These are phyloP conservation scores for Fragaria iinumae DNA, from an alignment of 306 rosid species.

Conservation along the genomic window DNA sequence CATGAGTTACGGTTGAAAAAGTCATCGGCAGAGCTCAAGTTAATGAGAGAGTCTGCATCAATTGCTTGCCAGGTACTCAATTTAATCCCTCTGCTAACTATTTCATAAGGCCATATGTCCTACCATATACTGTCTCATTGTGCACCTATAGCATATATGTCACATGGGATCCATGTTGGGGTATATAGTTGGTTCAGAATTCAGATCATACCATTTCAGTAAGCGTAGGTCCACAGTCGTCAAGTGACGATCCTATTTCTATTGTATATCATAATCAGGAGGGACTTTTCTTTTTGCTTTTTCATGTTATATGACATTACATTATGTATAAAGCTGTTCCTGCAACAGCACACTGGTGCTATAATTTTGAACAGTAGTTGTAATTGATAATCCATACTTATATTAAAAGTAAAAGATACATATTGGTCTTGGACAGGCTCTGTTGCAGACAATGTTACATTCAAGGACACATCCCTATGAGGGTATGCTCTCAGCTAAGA, in stretches of 20 bases:
- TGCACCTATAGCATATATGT: background rate
- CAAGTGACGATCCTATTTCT: background rate
- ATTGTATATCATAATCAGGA: background rate
- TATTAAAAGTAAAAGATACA: conserved; percentile 4
- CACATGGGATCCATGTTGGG: background rate
- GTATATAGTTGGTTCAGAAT: background rate
- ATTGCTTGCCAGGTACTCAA: conserved; percentile 86
- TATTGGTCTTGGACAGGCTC: conserved; percentile 60
- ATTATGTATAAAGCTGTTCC: background rate
- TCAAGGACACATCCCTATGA: conserved; percentile 71
- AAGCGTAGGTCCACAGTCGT: background rate
- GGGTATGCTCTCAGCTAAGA: conserved; percentile 70
- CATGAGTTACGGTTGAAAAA: conserved; percentile 78
- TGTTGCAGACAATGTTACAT: conserved; percentile 82
- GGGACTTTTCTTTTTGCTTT: background rate
- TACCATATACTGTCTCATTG: background rate
- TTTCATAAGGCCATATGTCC: background rate
- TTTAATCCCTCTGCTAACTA: background rate
- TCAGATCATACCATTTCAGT: background rate
- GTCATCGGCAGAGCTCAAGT: conserved; percentile 82
- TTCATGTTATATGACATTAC: background rate
- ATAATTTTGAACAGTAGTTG: background rate
- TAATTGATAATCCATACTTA: background rate
- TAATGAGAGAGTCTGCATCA: conserved; percentile 90
- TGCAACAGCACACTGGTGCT: background rate